These are phyloP conservation scores for Zizania palustris DNA, from an alignment of 202 grass and related monocot genomes.

Conservation along the genomic window DNA sequence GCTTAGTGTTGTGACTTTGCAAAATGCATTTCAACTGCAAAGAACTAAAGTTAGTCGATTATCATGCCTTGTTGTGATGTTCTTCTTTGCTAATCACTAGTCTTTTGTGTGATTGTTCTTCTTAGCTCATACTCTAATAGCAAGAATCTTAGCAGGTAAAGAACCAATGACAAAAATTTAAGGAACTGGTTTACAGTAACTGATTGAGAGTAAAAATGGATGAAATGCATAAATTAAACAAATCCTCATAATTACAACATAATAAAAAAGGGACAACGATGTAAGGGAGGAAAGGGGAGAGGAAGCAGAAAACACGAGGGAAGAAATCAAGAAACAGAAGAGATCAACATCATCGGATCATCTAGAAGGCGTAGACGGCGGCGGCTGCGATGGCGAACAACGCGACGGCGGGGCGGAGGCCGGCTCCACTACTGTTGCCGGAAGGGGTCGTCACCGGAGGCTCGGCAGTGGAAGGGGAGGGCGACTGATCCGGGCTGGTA, in stretches of 20 bases:
- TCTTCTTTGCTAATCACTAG: neutral
- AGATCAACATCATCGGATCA: neutral
- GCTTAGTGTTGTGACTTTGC: neutral
- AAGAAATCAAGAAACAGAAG: slow-evolving; percentile 29
- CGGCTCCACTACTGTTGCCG: slow-evolving; percentile 9
- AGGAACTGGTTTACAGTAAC: neutral
- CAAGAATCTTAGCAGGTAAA: neutral
- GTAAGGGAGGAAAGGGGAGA: neutral
- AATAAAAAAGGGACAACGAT: slow-evolving; percentile 25
- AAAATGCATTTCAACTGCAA: neutral
- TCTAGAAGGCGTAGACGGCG: slow-evolving; percentile 54
- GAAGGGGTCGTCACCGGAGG: slow-evolving; percentile 6
- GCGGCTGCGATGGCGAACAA: slow-evolving; percentile 33
- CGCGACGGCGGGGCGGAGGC: slow-evolving; percentile 56
- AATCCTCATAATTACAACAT: slow-evolving; percentile 61
- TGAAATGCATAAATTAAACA: slow-evolving; percentile 47
- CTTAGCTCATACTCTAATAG: neutral
- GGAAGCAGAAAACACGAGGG: neutral
- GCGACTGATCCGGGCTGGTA: slow-evolving; percentile 27
- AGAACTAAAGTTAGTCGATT: neutral
- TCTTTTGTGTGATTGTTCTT: neutral
- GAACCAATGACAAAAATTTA: neutral
- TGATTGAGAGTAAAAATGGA: slow-evolving; percentile 15
- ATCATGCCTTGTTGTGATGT: neutral
- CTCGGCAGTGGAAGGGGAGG: slow-evolving; percentile 37